phyloP scores from a whole-genome alignment of 2,329 filamentous ascomycete genomes.

The Ascochyta koolunga region DNA sequence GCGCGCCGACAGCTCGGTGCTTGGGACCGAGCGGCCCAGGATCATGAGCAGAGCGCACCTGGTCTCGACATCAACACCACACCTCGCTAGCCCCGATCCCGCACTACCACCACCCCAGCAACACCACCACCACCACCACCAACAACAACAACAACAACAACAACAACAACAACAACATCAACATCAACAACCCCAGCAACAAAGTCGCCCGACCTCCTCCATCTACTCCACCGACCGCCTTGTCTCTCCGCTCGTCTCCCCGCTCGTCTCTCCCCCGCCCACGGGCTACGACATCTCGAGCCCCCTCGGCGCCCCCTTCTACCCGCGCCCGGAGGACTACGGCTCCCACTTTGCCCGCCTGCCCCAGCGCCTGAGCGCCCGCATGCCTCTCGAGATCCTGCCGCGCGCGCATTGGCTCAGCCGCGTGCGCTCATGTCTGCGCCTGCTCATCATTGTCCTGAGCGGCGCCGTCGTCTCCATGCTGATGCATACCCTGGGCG shows the following conservation, averaged over 20 bases:
- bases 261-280: not conserved
- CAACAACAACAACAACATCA: no score
- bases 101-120: not conserved
- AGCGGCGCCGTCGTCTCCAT: constrained; percentile 45
- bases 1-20: constrained; percentile 19
- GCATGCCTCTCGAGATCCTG: constrained; percentile 38
- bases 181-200: no score
- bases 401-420: constrained; percentile 45
- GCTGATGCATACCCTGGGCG: constrained; percentile 45
- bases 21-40: constrained; percentile 13
- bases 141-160: no score
- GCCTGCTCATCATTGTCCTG: constrained; percentile 46
- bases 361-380: constrained; percentile 29
- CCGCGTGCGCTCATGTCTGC: constrained; percentile 43
- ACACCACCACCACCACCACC: not conserved
- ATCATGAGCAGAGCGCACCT: constrained; percentile 13
- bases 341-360: constrained; percentile 20
- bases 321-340: constrained; percentile 26
- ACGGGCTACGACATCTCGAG: constrained; percentile 23
- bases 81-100: not conserved
- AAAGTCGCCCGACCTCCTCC: not conserved
- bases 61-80: constrained; percentile 2
- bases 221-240: not conserved
- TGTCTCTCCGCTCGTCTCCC: constrained; percentile 7
- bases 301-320: constrained; percentile 26